These are phyloP conservation scores for Zasmidium citrigriseum DNA, from an alignment of 2,329 filamentous ascomycete genomes.

Conservation along the genomic window DNA sequence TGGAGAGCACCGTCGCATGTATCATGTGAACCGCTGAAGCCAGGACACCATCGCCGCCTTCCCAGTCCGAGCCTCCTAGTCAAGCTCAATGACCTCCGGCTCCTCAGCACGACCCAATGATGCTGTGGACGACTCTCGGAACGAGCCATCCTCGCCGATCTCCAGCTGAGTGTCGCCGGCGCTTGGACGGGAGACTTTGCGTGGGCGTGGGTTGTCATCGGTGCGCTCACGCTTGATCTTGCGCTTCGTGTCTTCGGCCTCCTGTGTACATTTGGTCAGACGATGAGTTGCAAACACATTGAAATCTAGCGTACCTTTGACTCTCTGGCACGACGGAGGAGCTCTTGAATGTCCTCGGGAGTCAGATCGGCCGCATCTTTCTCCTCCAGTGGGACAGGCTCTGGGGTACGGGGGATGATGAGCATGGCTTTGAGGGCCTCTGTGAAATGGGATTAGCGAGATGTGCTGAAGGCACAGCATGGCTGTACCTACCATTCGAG, in stretches of 20 bases:
- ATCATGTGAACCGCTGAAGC: background rate
- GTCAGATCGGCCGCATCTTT: slow-evolving; percentile 12
- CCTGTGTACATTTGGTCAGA: background rate
- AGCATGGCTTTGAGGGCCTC: slow-evolving; percentile 22
- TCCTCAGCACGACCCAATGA: background rate
- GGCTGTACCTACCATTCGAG: slow-evolving; percentile 16
- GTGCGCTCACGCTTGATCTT: slow-evolving; percentile 22
- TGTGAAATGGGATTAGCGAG: background rate
- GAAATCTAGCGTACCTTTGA: background rate
- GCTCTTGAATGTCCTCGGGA: slow-evolving; percentile 8
- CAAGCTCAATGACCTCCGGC: slow-evolving; percentile 19
- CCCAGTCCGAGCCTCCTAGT: slow-evolving; percentile 1
- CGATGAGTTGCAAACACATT: background rate
- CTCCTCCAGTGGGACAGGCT: slow-evolving; percentile 19
- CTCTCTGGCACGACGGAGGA: slow-evolving; percentile 5
- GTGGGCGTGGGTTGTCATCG: slow-evolving; percentile 12
- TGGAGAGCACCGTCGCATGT: background rate
- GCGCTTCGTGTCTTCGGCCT: background rate
- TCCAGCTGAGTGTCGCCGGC: slow-evolving; percentile 14
- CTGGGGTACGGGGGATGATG: slow-evolving; percentile 26
- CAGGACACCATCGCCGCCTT: background rate
- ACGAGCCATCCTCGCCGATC: slow-evolving; percentile 15
- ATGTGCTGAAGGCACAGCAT: background rate
- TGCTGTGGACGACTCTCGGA: slow-evolving; percentile 13
- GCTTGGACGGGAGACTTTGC: slow-evolving; percentile 18